Base-by-base conservation (phyloP, 2,329 filamentous ascomycete genomes). In the Penicillium sp. region DNA sequence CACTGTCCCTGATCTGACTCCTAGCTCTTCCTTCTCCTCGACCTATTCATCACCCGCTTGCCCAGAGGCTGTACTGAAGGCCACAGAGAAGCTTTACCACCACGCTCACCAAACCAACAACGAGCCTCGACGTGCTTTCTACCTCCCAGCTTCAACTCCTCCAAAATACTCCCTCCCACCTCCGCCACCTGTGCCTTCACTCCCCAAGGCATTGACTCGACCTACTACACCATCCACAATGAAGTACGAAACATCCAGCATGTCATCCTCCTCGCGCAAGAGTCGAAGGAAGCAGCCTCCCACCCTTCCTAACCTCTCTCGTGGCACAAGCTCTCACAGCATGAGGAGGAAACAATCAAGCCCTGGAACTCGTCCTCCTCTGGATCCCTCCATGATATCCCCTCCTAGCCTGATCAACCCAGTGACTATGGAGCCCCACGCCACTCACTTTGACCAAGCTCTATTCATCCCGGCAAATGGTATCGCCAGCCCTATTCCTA, bases 391-490 rank as follows among this genome's bases (percentile, higher is more conserved):
- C 0, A 73, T 73, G 68, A 75, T 75, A 43, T 75, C 72, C 3
- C 68, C 72, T 19, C 72, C 72, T 3, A 65, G 65, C 46, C 60
- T 72, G 34, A 70, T 74, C 52, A 72, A 75, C 48, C 72, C 71
- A 0, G 69, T 74, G 2, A 75, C 72, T 1, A 66, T 71, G 61
- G 72, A 75, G 49, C 72, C 72, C 6, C 72, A 75, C 50, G 64
- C 65, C 11, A 69, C 71, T 2, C 71, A 72, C 34, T 74, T 75
- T 29, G 72, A 75, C 29, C 69, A 73, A 54, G 69, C 72, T 19
- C 57, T 75, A n/a, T 75, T 75, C 48, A 74, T 75, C 24, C 69
- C 72, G 10, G 67, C 71, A 42, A 72, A 75, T 56, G 69, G 72
- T 21, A 67, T 62, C 31, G 66, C 71, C 5, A 75, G 70, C 42